These are phyloP conservation scores for Metschnikowia hibisci DNA, from an alignment of 805 yeast genomes.

Conservation along the genomic window DNA sequence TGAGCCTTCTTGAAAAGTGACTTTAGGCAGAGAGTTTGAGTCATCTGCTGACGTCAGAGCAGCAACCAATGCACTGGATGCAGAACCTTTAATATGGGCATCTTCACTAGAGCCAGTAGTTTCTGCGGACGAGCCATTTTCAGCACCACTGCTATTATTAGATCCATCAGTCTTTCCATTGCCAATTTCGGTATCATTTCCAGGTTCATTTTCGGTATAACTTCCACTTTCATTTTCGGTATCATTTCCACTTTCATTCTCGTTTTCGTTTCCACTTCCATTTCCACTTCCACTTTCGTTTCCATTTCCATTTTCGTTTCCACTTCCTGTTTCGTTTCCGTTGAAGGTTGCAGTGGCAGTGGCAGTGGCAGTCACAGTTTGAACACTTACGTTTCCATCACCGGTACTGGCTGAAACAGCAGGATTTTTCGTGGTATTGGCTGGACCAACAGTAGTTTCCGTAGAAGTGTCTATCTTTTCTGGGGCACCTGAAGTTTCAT, in stretches of 20 bases:
- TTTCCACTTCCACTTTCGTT: slow-evolving; percentile 11
- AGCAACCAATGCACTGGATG: background rate
- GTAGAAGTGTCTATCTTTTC: background rate
- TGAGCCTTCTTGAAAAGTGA: background rate
- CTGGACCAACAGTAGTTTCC: background rate
- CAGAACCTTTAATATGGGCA: background rate
- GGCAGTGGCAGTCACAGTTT: background rate
- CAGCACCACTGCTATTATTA: no score
- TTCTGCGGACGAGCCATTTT: no score
- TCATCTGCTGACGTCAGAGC: background rate
- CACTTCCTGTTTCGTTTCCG: slow-evolving; percentile 6
- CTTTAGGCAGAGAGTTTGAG: background rate
- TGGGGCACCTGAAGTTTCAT: no score
- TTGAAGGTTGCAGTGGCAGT: slow-evolving; percentile 6
- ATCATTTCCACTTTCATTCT: slow-evolving; percentile 6
- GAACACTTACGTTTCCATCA: background rate
- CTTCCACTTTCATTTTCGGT: no score
- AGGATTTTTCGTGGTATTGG: background rate
- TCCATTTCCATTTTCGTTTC: no score
- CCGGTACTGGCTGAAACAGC: background rate
- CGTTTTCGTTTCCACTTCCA: slow-evolving; percentile 2
- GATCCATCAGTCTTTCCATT: no score
- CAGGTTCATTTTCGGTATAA: no score
- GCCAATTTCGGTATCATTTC: no score
- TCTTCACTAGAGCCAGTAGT: no score